Percentiles rank a stretch among this genome's conserved stretches.
Evolutionary conservation across 805 yeast genomes (phyloP).

Genomic region (Wickerhamomyces rabaulensis): DNA sequence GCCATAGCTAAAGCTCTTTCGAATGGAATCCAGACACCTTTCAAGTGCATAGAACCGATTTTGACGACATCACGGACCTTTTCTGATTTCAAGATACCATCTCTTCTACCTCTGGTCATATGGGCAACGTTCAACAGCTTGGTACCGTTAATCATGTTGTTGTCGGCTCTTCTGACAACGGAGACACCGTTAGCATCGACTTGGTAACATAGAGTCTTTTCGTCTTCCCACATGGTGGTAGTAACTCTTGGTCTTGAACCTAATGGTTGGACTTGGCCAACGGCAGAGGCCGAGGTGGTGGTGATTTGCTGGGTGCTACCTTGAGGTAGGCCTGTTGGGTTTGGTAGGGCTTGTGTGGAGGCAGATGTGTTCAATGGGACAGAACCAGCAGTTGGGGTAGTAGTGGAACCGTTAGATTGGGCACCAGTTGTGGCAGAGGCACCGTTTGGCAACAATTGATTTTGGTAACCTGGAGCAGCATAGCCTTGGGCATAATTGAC

Average conservation of each 20-base stretch:
- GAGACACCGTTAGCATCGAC: constrained; percentile 78
- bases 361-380: constrained; percentile 7
- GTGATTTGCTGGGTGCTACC: constrained; percentile 7
- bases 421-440: constrained; percentile 2
- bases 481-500: constrained; percentile 20
- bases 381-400: constrained; percentile 13
- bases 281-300: constrained; percentile 12
- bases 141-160: constrained; percentile 83
- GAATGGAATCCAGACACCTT: constrained; percentile 89
- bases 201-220: constrained; percentile 77
- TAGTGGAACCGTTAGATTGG: constrained; percentile 11
- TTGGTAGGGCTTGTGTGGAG: neutral
- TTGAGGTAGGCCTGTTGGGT: constrained; percentile 1
- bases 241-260: constrained; percentile 54
- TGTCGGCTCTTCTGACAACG: constrained; percentile 80
- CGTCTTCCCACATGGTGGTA: constrained; percentile 91
- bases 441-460: constrained; percentile 10
- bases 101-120: constrained; percentile 84
- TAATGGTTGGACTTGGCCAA: constrained; percentile 26
- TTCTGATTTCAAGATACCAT: constrained; percentile 76
- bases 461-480: constrained; percentile 18
- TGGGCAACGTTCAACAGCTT: constrained; percentile 78
- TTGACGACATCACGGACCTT: constrained; percentile 75
- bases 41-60: constrained; percentile 81
- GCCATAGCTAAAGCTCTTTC: constrained; percentile 81